These are phyloP conservation scores for Fusarium sp. DNA, from an alignment of 2,329 filamentous ascomycete genomes.

Conservation along the genomic window DNA sequence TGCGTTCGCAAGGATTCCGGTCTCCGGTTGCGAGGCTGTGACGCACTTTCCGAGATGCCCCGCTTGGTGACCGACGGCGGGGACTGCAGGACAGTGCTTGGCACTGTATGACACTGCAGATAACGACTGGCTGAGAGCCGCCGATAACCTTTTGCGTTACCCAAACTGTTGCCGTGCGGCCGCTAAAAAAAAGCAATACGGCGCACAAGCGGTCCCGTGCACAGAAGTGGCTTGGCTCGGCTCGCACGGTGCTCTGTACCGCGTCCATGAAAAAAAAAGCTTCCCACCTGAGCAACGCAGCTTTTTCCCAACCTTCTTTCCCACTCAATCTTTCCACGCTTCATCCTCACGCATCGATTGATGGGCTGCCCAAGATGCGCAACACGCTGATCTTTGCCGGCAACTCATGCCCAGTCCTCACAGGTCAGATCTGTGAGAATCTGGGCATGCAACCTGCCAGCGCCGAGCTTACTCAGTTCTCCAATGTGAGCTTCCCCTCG, in stretches of 20 bases:
- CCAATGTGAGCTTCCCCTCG: constrained; percentile 67
- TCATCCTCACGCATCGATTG: constrained; percentile 32
- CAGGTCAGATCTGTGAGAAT: constrained; percentile 74
- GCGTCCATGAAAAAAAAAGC: constrained; percentile 41
- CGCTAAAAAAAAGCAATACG: constrained; percentile 10
- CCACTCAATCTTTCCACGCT: constrained; percentile 37
- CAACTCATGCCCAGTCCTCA: constrained; percentile 73
- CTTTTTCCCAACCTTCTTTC: constrained; percentile 33
- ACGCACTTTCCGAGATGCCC: constrained; percentile 36
- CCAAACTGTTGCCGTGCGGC: not conserved
- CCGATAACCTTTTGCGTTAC: constrained; percentile 16
- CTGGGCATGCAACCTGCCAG: constrained; percentile 72
- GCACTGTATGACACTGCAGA: constrained; percentile 24
- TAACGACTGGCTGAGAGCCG: not conserved
- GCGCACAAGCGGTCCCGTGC: not conserved
- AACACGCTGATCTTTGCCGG: constrained; percentile 76
- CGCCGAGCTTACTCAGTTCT: constrained; percentile 75
- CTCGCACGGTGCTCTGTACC: constrained; percentile 24
- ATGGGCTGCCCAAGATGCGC: constrained; percentile 61
- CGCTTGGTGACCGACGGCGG: constrained; percentile 31
- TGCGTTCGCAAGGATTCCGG: not conserved
- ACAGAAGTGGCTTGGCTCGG: not conserved
- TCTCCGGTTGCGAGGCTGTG: constrained; percentile 12
- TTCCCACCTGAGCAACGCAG: constrained; percentile 28
- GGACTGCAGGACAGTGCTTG: constrained; percentile 7